A percentile compares a stretch with the other conserved stretches of the same genome.
Evolutionary conservation across 2,329 filamentous ascomycete species (phyloP).

Genomic region (Penicillium sp.): DNA sequence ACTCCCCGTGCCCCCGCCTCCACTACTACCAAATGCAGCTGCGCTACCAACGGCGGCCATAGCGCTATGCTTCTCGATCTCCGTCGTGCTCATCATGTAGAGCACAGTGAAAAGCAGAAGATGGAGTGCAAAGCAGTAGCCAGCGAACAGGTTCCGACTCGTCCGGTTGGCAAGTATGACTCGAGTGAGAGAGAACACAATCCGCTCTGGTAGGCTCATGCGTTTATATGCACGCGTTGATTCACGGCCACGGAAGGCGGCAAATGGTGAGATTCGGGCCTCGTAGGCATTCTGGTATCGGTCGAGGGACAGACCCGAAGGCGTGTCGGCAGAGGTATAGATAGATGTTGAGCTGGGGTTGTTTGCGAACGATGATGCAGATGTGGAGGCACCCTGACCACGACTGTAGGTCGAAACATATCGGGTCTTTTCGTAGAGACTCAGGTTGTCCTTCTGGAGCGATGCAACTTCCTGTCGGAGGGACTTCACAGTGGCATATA

Average conservation of each 20-base stretch:
- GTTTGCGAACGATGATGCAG: slow-evolving; percentile 59
- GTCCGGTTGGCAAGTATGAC: slow-evolving; percentile 87
- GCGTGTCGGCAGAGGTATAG: slow-evolving; percentile 58
- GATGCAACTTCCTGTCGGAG: slow-evolving; percentile 87
- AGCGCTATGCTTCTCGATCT: slow-evolving; percentile 62
- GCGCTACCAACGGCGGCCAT: slow-evolving; percentile 50
- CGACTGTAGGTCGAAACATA: slow-evolving; percentile 94
- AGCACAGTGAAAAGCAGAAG: slow-evolving; percentile 81
- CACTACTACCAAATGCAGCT: slow-evolving; percentile 33
- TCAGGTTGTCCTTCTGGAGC: slow-evolving; percentile 92
- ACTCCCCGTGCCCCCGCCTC: slow-evolving; percentile 23
- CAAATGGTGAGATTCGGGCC: slow-evolving; percentile 91
- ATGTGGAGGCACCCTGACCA: slow-evolving; percentile 58
- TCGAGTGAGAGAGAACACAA: slow-evolving; percentile 85
- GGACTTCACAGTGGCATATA: slow-evolving; percentile 76
- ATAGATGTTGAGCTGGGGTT: slow-evolving; percentile 75
- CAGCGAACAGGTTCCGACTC: slow-evolving; percentile 89
- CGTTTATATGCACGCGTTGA: slow-evolving; percentile 85
- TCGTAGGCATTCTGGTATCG: slow-evolving; percentile 92
- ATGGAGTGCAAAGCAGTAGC: slow-evolving; percentile 86
- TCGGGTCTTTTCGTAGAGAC: slow-evolving; percentile 93
- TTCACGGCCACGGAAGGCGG: slow-evolving; percentile 91
- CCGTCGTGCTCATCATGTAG: slow-evolving; percentile 73
- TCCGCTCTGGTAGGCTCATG: slow-evolving; percentile 86
- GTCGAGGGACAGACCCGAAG: slow-evolving; percentile 68